Evolutionary conservation across 2,329 filamentous ascomycete species (phyloP).

Genomic region (Pseudohalonectria lignicola): DNA sequence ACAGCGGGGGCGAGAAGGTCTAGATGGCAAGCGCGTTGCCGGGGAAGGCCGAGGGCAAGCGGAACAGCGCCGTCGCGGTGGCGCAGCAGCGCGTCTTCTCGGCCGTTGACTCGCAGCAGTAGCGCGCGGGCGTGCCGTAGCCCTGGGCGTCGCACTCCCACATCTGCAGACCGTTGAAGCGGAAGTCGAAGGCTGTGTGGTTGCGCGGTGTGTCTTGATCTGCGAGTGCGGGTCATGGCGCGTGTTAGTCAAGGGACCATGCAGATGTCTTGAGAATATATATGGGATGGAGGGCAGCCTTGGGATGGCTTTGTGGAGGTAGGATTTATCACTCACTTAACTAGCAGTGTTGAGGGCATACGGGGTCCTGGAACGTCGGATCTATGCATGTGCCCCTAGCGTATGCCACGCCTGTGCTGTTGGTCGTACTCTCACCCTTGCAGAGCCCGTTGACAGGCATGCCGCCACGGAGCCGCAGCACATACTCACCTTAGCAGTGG

Average conservation of each 20-base stretch:
- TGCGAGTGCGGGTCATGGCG: too few species aligned
- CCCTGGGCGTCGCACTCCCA: constrained; percentile 8
- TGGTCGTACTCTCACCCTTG: constrained; percentile 3
- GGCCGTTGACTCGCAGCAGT: constrained; percentile 8
- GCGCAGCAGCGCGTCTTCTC: constrained; percentile 8
- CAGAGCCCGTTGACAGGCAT: constrained; percentile 8
- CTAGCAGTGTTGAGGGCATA: constrained; percentile 35
- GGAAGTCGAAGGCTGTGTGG: constrained; percentile 6
- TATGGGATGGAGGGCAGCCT: too few species aligned
- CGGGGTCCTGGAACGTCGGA: constrained; percentile 6
- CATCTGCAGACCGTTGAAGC: constrained; percentile 7
- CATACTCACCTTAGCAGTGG: constrained; percentile 7
- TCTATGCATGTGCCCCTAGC: constrained; percentile 8
- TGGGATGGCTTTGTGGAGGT: too few species aligned
- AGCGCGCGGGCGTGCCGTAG: constrained; percentile 5
- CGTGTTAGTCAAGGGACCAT: neutral
- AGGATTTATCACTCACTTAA: too few species aligned
- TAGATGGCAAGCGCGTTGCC: constrained; percentile 8
- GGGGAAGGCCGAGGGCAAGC: constrained; percentile 4
- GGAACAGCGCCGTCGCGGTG: constrained; percentile 6
- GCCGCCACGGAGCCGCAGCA: constrained; percentile 5
- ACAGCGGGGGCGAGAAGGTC: constrained; percentile 1
- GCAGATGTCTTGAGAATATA: neutral
- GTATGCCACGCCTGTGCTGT: constrained; percentile 4
- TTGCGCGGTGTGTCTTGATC: constrained; percentile 5